These are phyloP conservation scores for Cladorrhinum sp. DNA, from an alignment of 2,329 filamentous ascomycete species.

Conservation along the genomic window DNA sequence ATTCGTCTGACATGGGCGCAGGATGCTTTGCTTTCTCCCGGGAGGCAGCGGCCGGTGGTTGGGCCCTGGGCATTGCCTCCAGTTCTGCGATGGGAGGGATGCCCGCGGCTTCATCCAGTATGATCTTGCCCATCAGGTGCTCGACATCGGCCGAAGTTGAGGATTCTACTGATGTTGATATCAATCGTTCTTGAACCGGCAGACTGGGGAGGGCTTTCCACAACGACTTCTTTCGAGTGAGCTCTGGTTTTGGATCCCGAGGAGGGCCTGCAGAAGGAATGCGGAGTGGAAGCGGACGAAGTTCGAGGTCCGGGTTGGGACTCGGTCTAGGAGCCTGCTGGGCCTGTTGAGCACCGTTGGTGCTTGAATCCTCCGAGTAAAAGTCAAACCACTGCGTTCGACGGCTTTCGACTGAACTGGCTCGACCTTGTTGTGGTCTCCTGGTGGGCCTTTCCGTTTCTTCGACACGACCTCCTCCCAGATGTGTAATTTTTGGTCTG, in stretches of 20 bases:
- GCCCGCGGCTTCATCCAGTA: neutral
- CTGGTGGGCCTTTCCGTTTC: neutral
- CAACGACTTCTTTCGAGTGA: slow-evolving; percentile 20
- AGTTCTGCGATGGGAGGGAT: neutral
- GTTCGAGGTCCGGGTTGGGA: slow-evolving; percentile 5
- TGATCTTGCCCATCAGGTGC: neutral
- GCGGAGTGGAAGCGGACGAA: slow-evolving; percentile 21
- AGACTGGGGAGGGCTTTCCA: slow-evolving; percentile 26
- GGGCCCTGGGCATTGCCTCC: neutral
- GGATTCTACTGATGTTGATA: neutral
- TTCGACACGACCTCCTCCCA: neutral
- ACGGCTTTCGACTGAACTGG: slow-evolving; percentile 22
- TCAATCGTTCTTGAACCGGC: neutral
- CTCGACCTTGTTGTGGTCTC: neutral
- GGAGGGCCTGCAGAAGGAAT: slow-evolving; percentile 19
- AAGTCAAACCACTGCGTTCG: slow-evolving; percentile 29
- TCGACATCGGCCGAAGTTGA: neutral
- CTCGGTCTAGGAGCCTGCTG: neutral
- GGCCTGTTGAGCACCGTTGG: neutral
- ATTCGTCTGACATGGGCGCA: neutral
- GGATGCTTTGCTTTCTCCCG: neutral
- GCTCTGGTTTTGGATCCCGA: neutral
- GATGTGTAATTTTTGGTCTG: slow-evolving; percentile 2
- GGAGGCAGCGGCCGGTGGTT: neutral
- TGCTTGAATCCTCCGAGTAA: slow-evolving; percentile 14